These are phyloP conservation scores for Pichia thaimueangensis DNA, from an alignment of 805 yeast genomes.

Conservation along the genomic window DNA sequence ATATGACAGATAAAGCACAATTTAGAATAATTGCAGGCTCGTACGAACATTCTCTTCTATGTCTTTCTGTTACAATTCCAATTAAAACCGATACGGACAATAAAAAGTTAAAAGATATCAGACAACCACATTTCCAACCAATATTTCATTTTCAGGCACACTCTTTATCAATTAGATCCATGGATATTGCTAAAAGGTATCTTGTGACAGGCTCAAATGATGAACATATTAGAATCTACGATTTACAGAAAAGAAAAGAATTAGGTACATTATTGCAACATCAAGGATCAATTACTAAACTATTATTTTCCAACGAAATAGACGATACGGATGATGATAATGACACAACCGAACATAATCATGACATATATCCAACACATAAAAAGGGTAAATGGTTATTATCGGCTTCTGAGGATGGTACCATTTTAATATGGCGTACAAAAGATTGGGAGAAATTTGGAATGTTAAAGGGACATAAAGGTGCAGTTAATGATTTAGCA, in stretches of 20 bases:
- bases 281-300: conserved; percentile 74
- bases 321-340: conserved; percentile 18
- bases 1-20: conserved; percentile 24
- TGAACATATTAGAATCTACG: conserved; percentile 91
- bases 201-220: conserved; percentile 93
- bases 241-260: conserved; percentile 88
- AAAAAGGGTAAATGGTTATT: conserved; percentile 82
- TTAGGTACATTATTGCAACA: conserved; percentile 86
- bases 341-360: neutral
- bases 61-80: conserved; percentile 69
- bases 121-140: conserved; percentile 73
- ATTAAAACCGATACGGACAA: neutral
- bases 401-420: conserved; percentile 88
- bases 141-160: conserved; percentile 96
- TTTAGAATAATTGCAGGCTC: conserved; percentile 91
- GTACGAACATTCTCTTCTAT: conserved; percentile 86
- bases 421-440: conserved; percentile 86
- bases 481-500: conserved; percentile 74
- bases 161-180: conserved; percentile 75
- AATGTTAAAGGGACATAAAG: conserved; percentile 81
- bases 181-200: conserved; percentile 78
- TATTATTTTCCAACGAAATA: conserved; percentile 59
- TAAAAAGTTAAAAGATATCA: conserved; percentile 15
- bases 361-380: conserved; percentile 19
- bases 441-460: conserved; percentile 96